Evolutionary conservation across 1,284 basidiomycete genomes (phyloP), one percentile per base, ranked within the genome.

Genomic region (Trametes pubescens): DNA sequence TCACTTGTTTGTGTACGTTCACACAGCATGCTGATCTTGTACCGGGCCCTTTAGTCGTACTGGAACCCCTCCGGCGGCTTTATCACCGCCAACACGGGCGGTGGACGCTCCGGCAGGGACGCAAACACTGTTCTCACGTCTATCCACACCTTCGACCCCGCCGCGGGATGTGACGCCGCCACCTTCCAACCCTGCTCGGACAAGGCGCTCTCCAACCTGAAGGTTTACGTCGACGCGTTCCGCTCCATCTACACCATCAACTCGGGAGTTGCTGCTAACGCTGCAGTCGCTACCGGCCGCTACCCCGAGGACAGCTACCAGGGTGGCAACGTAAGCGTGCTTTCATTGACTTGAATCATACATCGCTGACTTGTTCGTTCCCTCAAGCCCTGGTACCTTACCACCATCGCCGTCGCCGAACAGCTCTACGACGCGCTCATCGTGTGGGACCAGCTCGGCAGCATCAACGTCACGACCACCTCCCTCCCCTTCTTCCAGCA

Each of bases 151-250:
- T 85, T 82, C 71, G 84, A 86, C 62, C 68, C 77, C 40, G 70
- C 76, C 22, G 83, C 86, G 1, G 84, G 81, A 21, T 86, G 85
- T 67, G 84, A 86, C 60, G 69, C 78, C 0, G 70, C 70, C 8
- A 86, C 85, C 1, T 87, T 85, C 78, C 86, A 88, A 71, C 86
- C 86, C 1, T 88, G 86, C 69, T 87, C 86, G 0, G 84, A 86
- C 74, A 79, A 78, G 66, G 86, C 86, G 0, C 78, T 87, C 43
- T 80, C 85, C 0, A 87, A 82, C 67, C 76, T 86, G 48, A 81
- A 83, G 68, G 78, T 79, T 9, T 85, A 84, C 64, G 81, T 85
- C 59, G 82, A 87, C 65, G 76, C 83, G 0, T 87, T 87, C 80
- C 79, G 85, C 29, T 70, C 75, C 26, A 74, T 86, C 51, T 87